Evolutionary conservation across 768 basidiomycete genomes (phyloP).

Genomic region (Lentinula detonsa): DNA sequence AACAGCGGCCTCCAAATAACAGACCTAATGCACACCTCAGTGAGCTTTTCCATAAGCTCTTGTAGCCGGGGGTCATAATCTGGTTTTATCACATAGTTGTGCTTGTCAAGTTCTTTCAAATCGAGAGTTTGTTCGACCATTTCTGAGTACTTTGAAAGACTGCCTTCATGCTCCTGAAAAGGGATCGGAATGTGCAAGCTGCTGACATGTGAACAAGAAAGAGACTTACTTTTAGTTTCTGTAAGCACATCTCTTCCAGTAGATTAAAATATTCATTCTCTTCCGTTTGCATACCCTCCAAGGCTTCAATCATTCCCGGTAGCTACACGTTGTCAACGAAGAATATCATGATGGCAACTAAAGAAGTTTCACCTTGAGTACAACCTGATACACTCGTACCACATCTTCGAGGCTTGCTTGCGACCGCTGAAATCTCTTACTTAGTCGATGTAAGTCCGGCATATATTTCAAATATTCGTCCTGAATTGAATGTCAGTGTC

Average conservation of each 20-base stretch:
- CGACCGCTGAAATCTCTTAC: conserved; percentile 85
- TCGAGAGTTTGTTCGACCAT: conserved; percentile 98
- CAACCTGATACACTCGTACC: conserved; percentile 92
- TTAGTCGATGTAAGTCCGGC: conserved; percentile 90
- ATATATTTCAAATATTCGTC: conserved; percentile 85
- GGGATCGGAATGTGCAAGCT: not conserved
- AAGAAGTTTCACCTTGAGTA: conserved; percentile 41
- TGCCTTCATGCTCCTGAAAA: conserved; percentile 51
- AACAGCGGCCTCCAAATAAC: not conserved
- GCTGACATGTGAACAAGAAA: not conserved
- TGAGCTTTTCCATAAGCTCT: conserved; percentile 61
- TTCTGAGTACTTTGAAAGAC: conserved; percentile 73
- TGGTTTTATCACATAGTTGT: conserved; percentile 88
- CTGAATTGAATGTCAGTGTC: conserved; percentile 29
- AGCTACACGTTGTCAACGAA: conserved; percentile 36
- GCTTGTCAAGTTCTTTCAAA: conserved; percentile 74
- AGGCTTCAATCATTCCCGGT: conserved; percentile 62
- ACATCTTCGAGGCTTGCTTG: conserved; percentile 89
- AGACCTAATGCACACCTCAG: conserved; percentile 30
- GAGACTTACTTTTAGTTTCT: conserved; percentile 46
- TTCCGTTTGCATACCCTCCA: conserved; percentile 45
- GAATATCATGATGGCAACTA: not conserved
- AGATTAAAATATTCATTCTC: conserved; percentile 42
- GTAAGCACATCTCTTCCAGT: conserved; percentile 64
- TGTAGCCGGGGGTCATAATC: conserved; percentile 80